These are phyloP conservation scores for Aspergillus fijiensis DNA, from an alignment of 2,329 filamentous ascomycete genomes.

Conservation along the genomic window DNA sequence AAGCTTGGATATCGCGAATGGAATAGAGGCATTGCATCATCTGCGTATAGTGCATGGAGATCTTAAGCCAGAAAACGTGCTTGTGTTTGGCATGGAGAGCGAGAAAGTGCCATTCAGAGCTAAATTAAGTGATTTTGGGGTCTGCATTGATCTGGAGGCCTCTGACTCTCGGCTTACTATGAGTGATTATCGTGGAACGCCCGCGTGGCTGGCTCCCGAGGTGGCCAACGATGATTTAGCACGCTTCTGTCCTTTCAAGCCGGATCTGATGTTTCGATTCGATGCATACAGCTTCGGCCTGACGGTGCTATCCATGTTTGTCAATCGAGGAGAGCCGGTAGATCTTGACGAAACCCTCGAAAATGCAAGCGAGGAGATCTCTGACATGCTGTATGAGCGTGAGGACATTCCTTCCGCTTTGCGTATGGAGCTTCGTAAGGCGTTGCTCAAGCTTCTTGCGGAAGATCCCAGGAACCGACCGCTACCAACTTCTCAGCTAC, in stretches of 20 bases:
- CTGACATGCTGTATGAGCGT: slow-evolving; percentile 16
- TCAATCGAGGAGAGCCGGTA: slow-evolving; percentile 15
- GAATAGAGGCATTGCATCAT: slow-evolving; percentile 27
- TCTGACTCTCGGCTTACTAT: slow-evolving; percentile 19
- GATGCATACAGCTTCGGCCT: slow-evolving; percentile 30
- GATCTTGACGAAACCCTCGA: slow-evolving; percentile 13
- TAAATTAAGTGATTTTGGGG: slow-evolving; percentile 32
- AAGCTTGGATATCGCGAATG: slow-evolving; percentile 24
- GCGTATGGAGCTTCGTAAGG: slow-evolving; percentile 20
- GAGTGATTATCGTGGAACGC: slow-evolving; percentile 27
- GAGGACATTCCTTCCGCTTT: slow-evolving; percentile 21
- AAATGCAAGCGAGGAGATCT: slow-evolving; percentile 13
- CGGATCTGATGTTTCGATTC: slow-evolving; percentile 28
- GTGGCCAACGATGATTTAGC: slow-evolving; percentile 7
- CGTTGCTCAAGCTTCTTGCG: slow-evolving; percentile 19
- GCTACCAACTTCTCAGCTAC: slow-evolving; percentile 20
- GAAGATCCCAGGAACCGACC: slow-evolving; percentile 24
- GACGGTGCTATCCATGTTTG: slow-evolving; percentile 26
- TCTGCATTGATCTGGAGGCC: slow-evolving; percentile 29
- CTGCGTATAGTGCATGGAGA: slow-evolving; percentile 30
- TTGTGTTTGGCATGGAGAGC: slow-evolving; percentile 23
- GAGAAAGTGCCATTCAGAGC: slow-evolving; percentile 25
- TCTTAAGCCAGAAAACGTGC: slow-evolving; percentile 32
- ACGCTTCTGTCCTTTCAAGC: slow-evolving; percentile 17
- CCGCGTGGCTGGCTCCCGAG: slow-evolving; percentile 27